These are phyloP conservation scores for Pseudogymnoascus sp. DNA, from an alignment of 2,329 filamentous ascomycete species.

Conservation along the genomic window DNA sequence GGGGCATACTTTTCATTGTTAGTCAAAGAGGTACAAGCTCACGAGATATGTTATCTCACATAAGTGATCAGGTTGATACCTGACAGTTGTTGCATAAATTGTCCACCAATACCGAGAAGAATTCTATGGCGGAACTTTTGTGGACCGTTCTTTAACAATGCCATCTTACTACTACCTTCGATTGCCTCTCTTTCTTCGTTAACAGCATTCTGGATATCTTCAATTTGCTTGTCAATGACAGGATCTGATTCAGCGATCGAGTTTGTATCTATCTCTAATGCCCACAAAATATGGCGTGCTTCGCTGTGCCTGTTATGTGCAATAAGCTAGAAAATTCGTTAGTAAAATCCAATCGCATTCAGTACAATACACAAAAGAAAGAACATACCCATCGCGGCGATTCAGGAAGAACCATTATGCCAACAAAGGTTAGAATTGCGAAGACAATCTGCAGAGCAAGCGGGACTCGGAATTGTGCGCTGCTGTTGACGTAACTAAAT, in stretches of 20 bases:
- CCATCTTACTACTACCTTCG: conserved; percentile 27
- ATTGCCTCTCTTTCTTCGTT: conserved; percentile 35
- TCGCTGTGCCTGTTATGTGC: conserved; percentile 22
- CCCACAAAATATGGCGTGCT: conserved; percentile 28
- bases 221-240: conserved; percentile 23
- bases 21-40: background rate
- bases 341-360: background rate
- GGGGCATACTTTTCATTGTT: conserved; percentile 30
- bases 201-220: conserved; percentile 34
- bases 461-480: conserved; percentile 45
- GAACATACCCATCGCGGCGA: conserved; percentile 29
- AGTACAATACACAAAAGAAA: background rate
- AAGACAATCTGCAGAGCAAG: conserved; percentile 39
- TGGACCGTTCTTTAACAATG: conserved; percentile 35
- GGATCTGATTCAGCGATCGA: conserved; percentile 23
- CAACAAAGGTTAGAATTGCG: conserved; percentile 30
- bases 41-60: background rate
- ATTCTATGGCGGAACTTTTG: conserved; percentile 36
- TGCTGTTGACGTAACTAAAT: conserved; percentile 31
- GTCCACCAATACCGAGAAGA: conserved; percentile 36
- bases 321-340: conserved; percentile 19
- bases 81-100: conserved; percentile 39
- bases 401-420: conserved; percentile 32
- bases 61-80: conserved; percentile 28
- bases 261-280: conserved; percentile 26